Conservation (phyloP, 129 eudicot species). For the Oenanthe sinensis region DNA sequence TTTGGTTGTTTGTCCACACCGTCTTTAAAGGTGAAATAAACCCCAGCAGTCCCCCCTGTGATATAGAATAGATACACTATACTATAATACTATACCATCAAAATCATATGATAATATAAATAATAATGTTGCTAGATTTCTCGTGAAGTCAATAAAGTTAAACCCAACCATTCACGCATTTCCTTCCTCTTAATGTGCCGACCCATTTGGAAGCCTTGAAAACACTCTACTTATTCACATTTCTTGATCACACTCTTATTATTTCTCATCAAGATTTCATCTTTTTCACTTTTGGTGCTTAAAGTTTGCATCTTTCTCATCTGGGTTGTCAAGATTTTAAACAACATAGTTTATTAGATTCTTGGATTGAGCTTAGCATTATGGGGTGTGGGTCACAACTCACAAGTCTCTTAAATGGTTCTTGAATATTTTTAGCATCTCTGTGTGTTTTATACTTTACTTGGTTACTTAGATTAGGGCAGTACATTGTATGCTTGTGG, state of each 20-base stretch:
- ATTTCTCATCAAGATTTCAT: not conserved
- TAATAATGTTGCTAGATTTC: conserved; percentile 38
- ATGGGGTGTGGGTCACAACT: conserved; percentile 23
- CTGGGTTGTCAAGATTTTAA: conserved; percentile 13
- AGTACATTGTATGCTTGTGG: conserved; percentile 19
- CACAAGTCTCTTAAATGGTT: not conserved
- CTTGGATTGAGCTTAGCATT: conserved; percentile 26
- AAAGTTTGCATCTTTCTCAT: conserved; percentile 13
- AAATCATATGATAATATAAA: not conserved
- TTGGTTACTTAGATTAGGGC: conserved; percentile 54
- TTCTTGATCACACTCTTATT: not conserved
- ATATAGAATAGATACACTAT: not conserved
- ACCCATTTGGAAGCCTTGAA: not conserved
- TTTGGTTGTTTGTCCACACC: not conserved
- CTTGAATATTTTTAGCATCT: conserved; percentile 15
- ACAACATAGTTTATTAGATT: conserved; percentile 10
- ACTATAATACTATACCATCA: no score
- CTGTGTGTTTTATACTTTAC: conserved; percentile 81
- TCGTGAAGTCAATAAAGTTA: conserved; percentile 64
- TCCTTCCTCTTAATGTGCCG: conserved; percentile 22
- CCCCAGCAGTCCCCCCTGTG: conserved; percentile 9
- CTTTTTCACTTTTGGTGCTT: conserved; percentile 15
- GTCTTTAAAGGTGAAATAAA: not conserved
- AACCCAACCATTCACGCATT: conserved; percentile 34
- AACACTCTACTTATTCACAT: not conserved